Base-by-base conservation (phyloP, 192 early-diverging fungal species). In the Coemansia sp. region DNA sequence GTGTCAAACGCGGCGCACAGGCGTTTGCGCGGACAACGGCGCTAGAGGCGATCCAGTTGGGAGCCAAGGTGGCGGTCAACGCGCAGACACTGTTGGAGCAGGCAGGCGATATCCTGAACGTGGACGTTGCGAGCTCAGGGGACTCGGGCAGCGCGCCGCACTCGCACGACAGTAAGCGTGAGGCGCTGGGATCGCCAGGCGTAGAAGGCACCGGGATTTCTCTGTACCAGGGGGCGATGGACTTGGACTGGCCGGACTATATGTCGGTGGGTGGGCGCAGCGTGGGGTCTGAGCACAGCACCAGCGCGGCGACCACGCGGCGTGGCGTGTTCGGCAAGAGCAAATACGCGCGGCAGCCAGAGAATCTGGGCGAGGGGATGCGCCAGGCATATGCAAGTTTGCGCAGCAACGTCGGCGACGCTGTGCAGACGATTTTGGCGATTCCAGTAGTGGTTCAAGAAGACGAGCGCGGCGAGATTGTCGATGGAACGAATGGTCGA, bases 1-100 rank as follows among this genome's bases (percentile, higher is more conserved):
- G 91, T 69, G 71, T 98, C 14, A 92, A 94, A 72, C 87, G 86
- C 31, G 95, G 95, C 8, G 91, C 93, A 6, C 87, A 90, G 53
- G 92, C 93, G 3, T 97, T 99, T 85, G 90, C 92, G 1, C 85
- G 87, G 45, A 88, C 94, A 0, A 94, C 97, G 0, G 92, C 97
- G 3, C 84, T 93, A 75, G 94, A 96, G 67, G 92, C 94, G 1
- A 87, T 99, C 59, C 88, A 92, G 65, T 79, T 97, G 22, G 91
- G 92, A 4, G 89, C 94, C 4, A 88, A 88, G 61, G 75, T 97
- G 0, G 94, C 95, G 0, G 88, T 91, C 38, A 94, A 93, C 3
- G 94, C 97, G 10, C 93, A 96, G 66, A 88, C 87, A 4, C 70
- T 97, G 27, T 74, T 97, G 29, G 94, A 97, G 72, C 89, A 92